These are phyloP conservation scores for Lentithecium fluviatile DNA, from an alignment of 495 filamentous ascomycete species.

Conservation along the genomic window DNA sequence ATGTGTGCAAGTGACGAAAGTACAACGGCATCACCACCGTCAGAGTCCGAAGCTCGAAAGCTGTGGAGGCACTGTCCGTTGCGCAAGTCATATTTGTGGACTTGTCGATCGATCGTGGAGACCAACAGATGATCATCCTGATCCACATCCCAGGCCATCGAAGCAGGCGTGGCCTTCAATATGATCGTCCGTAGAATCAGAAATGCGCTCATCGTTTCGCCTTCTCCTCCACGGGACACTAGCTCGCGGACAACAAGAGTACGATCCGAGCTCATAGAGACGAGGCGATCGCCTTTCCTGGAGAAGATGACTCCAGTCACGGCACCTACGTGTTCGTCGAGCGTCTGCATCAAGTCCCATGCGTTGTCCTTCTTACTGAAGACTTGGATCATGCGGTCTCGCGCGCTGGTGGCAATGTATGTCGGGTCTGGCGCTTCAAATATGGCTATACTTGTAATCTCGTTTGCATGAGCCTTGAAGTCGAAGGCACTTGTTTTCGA, in stretches of 20 bases:
- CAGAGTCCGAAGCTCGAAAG: slow-evolving; percentile 79
- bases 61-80: slow-evolving; percentile 67
- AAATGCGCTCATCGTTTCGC: slow-evolving; percentile 70
- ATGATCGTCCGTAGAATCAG: slow-evolving; percentile 71
- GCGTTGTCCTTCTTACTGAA: slow-evolving; percentile 60
- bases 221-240: slow-evolving; percentile 63
- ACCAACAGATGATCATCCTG: slow-evolving; percentile 60
- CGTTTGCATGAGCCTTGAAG: slow-evolving; percentile 80
- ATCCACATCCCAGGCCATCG: slow-evolving; percentile 68
- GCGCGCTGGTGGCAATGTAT: slow-evolving; percentile 74
- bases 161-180: slow-evolving; percentile 79
- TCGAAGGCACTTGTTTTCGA: slow-evolving; percentile 55
- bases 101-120: slow-evolving; percentile 77
- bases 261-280: slow-evolving; percentile 87
- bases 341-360: slow-evolving; percentile 66
- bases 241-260: slow-evolving; percentile 76
- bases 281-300: slow-evolving; percentile 63
- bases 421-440: slow-evolving; percentile 53
- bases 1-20: slow-evolving; percentile 66
- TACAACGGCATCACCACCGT: slow-evolving; percentile 75
- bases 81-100: slow-evolving; percentile 71
- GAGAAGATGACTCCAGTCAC: slow-evolving; percentile 64
- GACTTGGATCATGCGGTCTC: slow-evolving; percentile 87
- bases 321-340: slow-evolving; percentile 75
- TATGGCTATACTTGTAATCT: slow-evolving; percentile 79